Conservation (phyloP, 768 basidiomycete species). For the Trametes cinnabarina region DNA sequence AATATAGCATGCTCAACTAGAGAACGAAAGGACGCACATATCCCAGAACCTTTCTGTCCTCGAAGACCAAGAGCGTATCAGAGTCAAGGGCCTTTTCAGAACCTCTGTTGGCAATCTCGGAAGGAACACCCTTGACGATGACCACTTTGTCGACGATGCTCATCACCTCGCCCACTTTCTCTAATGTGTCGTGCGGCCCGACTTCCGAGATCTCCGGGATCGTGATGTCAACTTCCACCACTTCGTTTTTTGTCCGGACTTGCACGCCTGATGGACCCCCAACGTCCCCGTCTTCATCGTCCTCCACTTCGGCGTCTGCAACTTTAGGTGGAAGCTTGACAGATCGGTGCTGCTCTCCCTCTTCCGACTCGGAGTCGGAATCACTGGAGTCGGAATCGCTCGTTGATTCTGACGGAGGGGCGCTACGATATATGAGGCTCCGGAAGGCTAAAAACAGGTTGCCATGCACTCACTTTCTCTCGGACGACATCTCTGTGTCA, state of each 20-base stretch:
- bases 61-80: slow-evolving; percentile 88
- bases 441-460: too few species aligned
- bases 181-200: slow-evolving; percentile 60
- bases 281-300: slow-evolving; percentile 52
- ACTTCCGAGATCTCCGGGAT: slow-evolving; percentile 67
- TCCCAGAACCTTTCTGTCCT: slow-evolving; percentile 86
- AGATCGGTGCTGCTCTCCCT: slow-evolving; percentile 24
- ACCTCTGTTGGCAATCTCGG: slow-evolving; percentile 40
- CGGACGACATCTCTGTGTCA: slow-evolving; percentile 25
- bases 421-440: background rate
- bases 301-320: slow-evolving; percentile 41
- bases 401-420: slow-evolving; percentile 12
- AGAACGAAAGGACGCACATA: slow-evolving; percentile 59
- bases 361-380: slow-evolving; percentile 34
- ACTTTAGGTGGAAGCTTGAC: background rate
- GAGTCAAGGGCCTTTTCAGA: slow-evolving; percentile 75
- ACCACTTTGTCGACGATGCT: slow-evolving; percentile 70
- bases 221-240: slow-evolving; percentile 53
- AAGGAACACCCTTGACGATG: slow-evolving; percentile 64
- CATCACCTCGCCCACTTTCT: slow-evolving; percentile 76
- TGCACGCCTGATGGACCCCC: slow-evolving; percentile 40
- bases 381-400: slow-evolving; percentile 33
- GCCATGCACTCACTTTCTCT: slow-evolving; percentile 2
- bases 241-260: slow-evolving; percentile 70
- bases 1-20: background rate